These are phyloP conservation scores for Omphalea diandra DNA, from an alignment of 441 rosid species.

Conservation along the genomic window DNA sequence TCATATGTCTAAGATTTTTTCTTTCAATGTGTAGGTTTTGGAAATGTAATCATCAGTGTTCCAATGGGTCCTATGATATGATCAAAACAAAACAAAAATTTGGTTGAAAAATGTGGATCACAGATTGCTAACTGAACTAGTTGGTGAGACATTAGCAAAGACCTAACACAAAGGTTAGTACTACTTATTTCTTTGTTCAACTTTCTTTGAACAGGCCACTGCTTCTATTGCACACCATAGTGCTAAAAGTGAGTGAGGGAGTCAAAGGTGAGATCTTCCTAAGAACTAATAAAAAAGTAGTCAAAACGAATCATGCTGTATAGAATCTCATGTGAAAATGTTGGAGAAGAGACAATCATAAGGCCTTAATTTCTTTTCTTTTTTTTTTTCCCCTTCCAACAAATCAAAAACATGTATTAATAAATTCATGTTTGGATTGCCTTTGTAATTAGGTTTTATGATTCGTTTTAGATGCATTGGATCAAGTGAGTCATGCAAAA, in stretches of 20 bases:
- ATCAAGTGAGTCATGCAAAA: conserved; percentile 44
- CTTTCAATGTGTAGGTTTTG: too few relatives aligned
- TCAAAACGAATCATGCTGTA: conserved; percentile 79
- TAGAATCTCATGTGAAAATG: conserved; percentile 70
- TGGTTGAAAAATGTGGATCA: neutral
- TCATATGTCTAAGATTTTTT: too few relatives aligned
- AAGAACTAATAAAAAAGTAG: conserved; percentile 47
- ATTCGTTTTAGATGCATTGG: conserved; percentile 40
- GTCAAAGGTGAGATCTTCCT: conserved; percentile 46
- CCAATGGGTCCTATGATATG: too few relatives aligned
- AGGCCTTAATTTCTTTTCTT: conserved; percentile 22
- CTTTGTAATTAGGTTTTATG: conserved; percentile 29
- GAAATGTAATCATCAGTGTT: too few relatives aligned
- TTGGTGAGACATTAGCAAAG: neutral
- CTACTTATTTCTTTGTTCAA: neutral
- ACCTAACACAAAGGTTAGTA: neutral
- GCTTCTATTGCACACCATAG: conserved; percentile 13
- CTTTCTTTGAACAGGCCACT: conserved; percentile 7
- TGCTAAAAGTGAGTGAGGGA: conserved; percentile 22
- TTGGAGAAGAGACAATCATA: conserved; percentile 50
- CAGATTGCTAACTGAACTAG: neutral
- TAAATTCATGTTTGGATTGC: too few relatives aligned
- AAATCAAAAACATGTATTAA: too few relatives aligned
- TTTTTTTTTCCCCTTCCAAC: neutral
- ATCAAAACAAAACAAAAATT: neutral